phyloP scores from a whole-genome alignment of 192 early-diverging fungal species.

The Gamsiella multidivaricata region DNA sequence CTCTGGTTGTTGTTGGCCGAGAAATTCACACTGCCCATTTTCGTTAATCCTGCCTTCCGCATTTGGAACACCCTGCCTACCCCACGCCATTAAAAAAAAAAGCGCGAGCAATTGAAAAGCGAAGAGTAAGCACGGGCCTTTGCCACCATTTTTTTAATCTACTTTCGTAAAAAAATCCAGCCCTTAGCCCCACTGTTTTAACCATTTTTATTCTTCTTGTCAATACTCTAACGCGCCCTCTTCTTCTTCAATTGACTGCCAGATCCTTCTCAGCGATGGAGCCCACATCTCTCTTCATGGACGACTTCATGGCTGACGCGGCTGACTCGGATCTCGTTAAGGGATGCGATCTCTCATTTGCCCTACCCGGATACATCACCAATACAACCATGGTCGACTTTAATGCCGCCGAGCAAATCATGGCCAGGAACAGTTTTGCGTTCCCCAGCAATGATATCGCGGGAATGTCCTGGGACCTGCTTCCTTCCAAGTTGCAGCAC shows the following conservation, averaged over 20 bases:
- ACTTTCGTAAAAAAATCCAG: too few species aligned
- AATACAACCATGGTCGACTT: not conserved
- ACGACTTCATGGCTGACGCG: not conserved
- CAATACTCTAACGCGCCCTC: not conserved
- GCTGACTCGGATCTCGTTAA: constrained; percentile 9
- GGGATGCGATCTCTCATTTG: too few species aligned
- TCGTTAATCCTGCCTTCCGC: not conserved
- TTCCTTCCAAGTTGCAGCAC: constrained; percentile 16
- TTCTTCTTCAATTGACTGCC: too few species aligned
- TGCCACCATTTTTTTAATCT: constrained; percentile 16
- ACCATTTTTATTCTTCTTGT: not conserved
- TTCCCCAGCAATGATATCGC: constrained; percentile 16
- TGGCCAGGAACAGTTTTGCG: constrained; percentile 12
- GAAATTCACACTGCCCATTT: not conserved
- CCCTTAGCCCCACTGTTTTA: too few species aligned
- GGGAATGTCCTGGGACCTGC: constrained; percentile 20
- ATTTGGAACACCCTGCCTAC: not conserved
- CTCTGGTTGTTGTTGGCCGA: constrained; percentile 22
- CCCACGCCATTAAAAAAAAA: not conserved
- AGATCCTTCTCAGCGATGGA: constrained; percentile 10
- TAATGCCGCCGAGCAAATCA: not conserved
- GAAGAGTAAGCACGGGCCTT: not conserved
- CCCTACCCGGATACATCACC: too few species aligned
- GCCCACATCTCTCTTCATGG: constrained; percentile 7
- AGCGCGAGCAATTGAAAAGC: too few species aligned